These are phyloP conservation scores for Magnusiomyces paraingens DNA, from an alignment of 1,139 yeast species.

Conservation along the genomic window DNA sequence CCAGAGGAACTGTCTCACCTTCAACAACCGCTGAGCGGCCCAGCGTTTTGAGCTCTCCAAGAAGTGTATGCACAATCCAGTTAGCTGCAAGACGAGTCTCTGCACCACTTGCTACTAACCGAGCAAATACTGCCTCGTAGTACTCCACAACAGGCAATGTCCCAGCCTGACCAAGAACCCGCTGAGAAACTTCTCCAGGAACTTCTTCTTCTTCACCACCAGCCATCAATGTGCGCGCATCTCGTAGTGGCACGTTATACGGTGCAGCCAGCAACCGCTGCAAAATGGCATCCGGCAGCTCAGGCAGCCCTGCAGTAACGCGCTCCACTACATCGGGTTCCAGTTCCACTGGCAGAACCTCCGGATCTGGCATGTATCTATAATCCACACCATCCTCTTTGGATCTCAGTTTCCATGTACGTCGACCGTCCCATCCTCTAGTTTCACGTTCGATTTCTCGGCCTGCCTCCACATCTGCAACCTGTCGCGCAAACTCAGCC, in stretches of 20 bases:
- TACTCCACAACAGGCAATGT: slow-evolving; percentile 38
- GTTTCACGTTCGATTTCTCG: slow-evolving; percentile 56
- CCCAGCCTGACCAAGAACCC: slow-evolving; percentile 6
- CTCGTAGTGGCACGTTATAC: slow-evolving; percentile 57
- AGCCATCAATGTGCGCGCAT: slow-evolving; percentile 57
- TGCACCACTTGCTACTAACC: slow-evolving; percentile 22
- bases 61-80: slow-evolving; percentile 78
- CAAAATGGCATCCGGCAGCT: slow-evolving; percentile 56
- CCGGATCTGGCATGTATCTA: slow-evolving; percentile 92
- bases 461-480: slow-evolving; percentile 36
- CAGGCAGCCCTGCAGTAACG: slow-evolving; percentile 45
- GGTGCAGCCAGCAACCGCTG: slow-evolving; percentile 45
- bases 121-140: slow-evolving; percentile 43
- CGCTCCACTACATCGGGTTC: slow-evolving; percentile 37
- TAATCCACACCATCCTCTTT: slow-evolving; percentile 85
- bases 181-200: neutral
- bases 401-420: slow-evolving; percentile 57
- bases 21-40: slow-evolving; percentile 35
- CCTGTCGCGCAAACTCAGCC: slow-evolving; percentile 70
- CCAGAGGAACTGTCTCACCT: slow-evolving; percentile 25
- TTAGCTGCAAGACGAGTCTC: slow-evolving; percentile 45
- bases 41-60: slow-evolving; percentile 60
- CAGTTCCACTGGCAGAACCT: slow-evolving; percentile 55
- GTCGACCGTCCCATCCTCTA: slow-evolving; percentile 81
- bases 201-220: slow-evolving; percentile 1